These are phyloP conservation scores for Penicillium riverlandense DNA, from an alignment of 495 filamentous ascomycete genomes.

Conservation along the genomic window DNA sequence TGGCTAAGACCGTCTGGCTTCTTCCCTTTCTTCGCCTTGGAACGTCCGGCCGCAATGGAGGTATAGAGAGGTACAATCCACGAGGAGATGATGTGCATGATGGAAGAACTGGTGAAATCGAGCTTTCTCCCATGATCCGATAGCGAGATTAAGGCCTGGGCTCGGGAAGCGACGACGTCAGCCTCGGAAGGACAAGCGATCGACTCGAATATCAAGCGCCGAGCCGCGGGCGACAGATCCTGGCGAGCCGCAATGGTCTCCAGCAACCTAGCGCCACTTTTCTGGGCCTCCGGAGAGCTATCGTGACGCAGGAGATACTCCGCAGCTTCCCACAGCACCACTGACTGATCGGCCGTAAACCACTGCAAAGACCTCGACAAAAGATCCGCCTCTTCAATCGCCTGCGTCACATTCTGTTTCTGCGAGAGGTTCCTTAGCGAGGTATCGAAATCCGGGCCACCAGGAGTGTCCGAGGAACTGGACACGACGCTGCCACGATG, in stretches of 20 bases:
- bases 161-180: slow-evolving; percentile 34
- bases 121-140: slow-evolving; percentile 41
- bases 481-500: slow-evolving; percentile 39
- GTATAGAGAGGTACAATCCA: slow-evolving; percentile 37
- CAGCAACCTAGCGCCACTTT: slow-evolving; percentile 26
- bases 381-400: slow-evolving; percentile 36
- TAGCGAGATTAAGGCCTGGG: slow-evolving; percentile 34
- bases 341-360: slow-evolving; percentile 34
- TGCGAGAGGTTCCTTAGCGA: slow-evolving; percentile 29
- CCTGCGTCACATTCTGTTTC: slow-evolving; percentile 26
- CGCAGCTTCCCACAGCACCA: slow-evolving; percentile 36
- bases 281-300: slow-evolving; percentile 30
- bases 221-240: slow-evolving; percentile 30
- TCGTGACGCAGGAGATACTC: slow-evolving; percentile 33
- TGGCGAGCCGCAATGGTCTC: slow-evolving; percentile 35
- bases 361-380: slow-evolving; percentile 26
- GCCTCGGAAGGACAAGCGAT: slow-evolving; percentile 27
- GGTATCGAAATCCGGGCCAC: slow-evolving; percentile 34
- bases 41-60: slow-evolving; percentile 24
- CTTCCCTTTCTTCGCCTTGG: slow-evolving; percentile 47
- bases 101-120: slow-evolving; percentile 34
- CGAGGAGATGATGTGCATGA: slow-evolving; percentile 34
- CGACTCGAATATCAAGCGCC: slow-evolving; percentile 28
- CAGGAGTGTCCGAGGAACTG: slow-evolving; percentile 36
- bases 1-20: slow-evolving; percentile 32